A percentile compares a stretch with the other conserved stretches of the same genome.
Evolutionary conservation across 1,284 basidiomycete genomes (phyloP).

Genomic region (Cerioporus squamosus): DNA sequence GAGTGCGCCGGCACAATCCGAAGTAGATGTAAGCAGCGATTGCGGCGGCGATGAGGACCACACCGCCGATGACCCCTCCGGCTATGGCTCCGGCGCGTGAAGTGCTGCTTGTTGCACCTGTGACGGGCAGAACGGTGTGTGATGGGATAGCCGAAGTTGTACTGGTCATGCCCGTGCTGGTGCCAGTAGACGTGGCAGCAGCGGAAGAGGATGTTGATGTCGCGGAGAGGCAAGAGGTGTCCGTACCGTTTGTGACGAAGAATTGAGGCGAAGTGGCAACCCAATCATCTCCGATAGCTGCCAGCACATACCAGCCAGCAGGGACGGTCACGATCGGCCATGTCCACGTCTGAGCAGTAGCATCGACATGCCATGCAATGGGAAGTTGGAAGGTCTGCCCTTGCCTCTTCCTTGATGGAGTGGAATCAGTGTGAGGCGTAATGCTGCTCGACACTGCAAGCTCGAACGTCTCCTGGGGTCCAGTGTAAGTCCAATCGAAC

Average conservation of each 20-base stretch:
- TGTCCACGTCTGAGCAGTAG: constrained; percentile 9
- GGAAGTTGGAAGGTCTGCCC: background rate
- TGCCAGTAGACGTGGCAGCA: constrained; percentile 5
- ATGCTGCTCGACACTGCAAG: background rate
- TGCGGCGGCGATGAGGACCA: constrained; percentile 28
- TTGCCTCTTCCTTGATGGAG: background rate
- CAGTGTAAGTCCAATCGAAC: constrained; percentile 26
- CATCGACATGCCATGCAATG: constrained; percentile 16
- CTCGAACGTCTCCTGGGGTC: constrained; percentile 9
- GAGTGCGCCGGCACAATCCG: constrained; percentile 27
- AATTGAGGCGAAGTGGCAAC: constrained; percentile 22
- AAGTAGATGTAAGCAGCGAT: constrained; percentile 30
- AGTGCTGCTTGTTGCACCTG: constrained; percentile 14
- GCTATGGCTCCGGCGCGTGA: constrained; percentile 37
- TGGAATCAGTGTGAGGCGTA: background rate
- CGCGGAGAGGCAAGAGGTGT: constrained; percentile 21
- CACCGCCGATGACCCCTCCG: constrained; percentile 41
- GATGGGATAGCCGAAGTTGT: constrained; percentile 3
- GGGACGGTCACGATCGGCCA: constrained; percentile 30
- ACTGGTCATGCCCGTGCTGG: constrained; percentile 9
- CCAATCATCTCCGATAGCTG: constrained; percentile 6
- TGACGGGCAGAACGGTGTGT: constrained; percentile 7
- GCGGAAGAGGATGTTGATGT: constrained; percentile 11
- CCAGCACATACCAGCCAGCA: constrained; percentile 29
- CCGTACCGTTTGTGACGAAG: constrained; percentile 24